Base-by-base conservation (phyloP, 805 yeast species). In the Nakazawaea ishiwadae region DNA sequence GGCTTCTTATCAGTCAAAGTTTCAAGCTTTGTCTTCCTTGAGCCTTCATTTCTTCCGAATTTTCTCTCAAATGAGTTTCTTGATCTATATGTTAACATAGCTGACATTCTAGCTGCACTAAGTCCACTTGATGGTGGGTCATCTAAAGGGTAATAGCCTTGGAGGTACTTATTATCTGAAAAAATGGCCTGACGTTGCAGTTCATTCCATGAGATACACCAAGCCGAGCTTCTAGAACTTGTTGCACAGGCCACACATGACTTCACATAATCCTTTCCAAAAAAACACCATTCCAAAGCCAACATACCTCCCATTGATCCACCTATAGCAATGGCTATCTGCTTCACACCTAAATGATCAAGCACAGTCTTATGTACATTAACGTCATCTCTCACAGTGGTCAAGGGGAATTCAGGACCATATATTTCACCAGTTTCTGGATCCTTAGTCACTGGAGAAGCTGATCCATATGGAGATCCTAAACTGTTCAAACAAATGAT, bases 231-330 rank as follows among this genome's bases (percentile, higher is more conserved):
- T 55, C 95, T 72, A 0, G 98, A 96, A 19, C 95, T 80, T 0
- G 98, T 91, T 1, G 99, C 99, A 40, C 91, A 64, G 0, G 96
- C 91, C 11, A 91, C 81, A 17, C 85, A 68, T 31, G 75, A 68
- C 45, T 73, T 73, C 26, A 93, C 95, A 56, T 77, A 93, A 2
- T 70, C 73, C 1, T 68, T 58, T 3, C 83, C 83, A 42, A 77
- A 81, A 57, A 75, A 87, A 3, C 89, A 77, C 75, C 87, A 93
- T 59, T 93, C 99, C 52, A 93, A 66, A 0, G 90, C 88, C 34
- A 89, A 66, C 98, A 93, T 93, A 15, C 99, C 99, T 31, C 99
- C 99, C 99, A 93, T 93, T 19, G 98, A 90, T 0, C 99, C 99
- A 30, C 99, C 99, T 44, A 93, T 77, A 14, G 84, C 95, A 39